Evolutionary conservation across 1,284 basidiomycete species (phyloP).

Genomic region (Exobasidium rhododendri): DNA sequence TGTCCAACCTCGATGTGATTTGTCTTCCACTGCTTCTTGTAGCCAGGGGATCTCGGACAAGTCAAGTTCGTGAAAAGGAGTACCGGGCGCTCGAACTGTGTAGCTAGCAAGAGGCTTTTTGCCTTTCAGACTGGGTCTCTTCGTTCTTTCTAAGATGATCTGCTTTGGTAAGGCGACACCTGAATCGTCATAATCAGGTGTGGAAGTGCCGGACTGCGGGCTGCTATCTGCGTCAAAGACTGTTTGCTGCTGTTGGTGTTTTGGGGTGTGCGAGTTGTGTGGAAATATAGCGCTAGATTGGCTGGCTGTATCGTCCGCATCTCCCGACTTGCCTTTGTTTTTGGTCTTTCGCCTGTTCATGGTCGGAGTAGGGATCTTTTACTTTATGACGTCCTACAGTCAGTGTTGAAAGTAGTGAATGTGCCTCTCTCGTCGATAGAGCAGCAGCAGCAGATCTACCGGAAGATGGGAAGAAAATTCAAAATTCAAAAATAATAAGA

Average conservation of each 20-base stretch:
- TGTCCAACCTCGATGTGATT: slow-evolving; percentile 26
- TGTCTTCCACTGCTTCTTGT: slow-evolving; percentile 18
- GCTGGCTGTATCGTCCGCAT: not conserved
- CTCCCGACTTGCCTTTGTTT: not conserved
- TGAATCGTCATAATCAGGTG: not conserved
- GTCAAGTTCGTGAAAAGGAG: slow-evolving; percentile 48
- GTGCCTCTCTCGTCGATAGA: too few relatives aligned
- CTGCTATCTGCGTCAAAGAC: not conserved
- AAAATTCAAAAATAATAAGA: too few relatives aligned
- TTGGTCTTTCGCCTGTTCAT: not conserved
- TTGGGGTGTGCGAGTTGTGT: not conserved
- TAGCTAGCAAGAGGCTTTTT: not conserved
- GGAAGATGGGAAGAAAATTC: too few relatives aligned
- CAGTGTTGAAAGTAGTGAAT: too few relatives aligned
- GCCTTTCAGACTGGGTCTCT: slow-evolving; percentile 25
- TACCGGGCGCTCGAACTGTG: slow-evolving; percentile 33
- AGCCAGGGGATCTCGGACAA: slow-evolving; percentile 42
- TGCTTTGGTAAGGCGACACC: slow-evolving; percentile 18
- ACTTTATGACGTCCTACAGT: too few relatives aligned
- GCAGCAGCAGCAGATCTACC: too few relatives aligned
- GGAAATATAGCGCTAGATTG: not conserved
- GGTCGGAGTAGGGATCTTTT: too few relatives aligned
- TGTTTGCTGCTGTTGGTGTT: not conserved
- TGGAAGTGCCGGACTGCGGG: not conserved
- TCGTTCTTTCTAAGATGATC: slow-evolving; percentile 29